Percentiles rank a stretch among this genome's conserved stretches.
phyloP scores from a whole-genome alignment of 2,329 filamentous ascomycete genomes.

The Ceratocystis smalleyi region DNA sequence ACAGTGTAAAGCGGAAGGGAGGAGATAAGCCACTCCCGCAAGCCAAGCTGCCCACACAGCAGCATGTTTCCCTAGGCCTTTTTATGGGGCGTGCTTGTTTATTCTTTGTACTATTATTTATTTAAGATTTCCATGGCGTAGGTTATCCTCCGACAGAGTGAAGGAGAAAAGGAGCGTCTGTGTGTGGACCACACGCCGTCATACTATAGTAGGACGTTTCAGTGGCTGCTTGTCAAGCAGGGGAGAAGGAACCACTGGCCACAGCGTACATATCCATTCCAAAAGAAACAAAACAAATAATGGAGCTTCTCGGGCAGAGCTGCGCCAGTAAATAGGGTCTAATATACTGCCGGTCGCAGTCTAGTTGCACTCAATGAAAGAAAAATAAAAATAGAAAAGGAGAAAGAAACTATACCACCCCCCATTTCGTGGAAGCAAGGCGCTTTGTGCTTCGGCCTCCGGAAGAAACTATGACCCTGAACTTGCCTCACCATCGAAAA shows the following conservation, averaged over 20 bases:
- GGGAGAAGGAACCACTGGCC: background rate
- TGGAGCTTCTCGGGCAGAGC: background rate
- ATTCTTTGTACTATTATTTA: background rate
- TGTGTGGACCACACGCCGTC: slow-evolving; percentile 1
- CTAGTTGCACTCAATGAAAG: no score
- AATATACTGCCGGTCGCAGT: no score
- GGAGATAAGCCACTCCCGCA: background rate
- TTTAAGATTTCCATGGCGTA: background rate
- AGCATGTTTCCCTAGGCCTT: background rate
- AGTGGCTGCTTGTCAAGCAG: slow-evolving; percentile 1
- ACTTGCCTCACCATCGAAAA: background rate
- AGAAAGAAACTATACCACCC: no score
- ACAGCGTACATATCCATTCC: background rate
- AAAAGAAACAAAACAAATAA: background rate
- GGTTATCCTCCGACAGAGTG: background rate
- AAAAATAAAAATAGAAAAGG: no score
- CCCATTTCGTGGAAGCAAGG: no score
- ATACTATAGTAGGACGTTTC: slow-evolving; percentile 1
- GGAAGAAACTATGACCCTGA: no score
- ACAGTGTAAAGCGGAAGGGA: background rate
- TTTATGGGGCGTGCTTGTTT: background rate
- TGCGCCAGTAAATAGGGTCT: no score
- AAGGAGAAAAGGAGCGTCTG: background rate
- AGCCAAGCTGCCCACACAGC: background rate
- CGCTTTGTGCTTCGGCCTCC: no score